Conservation (phyloP, 257 asterid genomes). For the Solanum infundibuliforme region DNA sequence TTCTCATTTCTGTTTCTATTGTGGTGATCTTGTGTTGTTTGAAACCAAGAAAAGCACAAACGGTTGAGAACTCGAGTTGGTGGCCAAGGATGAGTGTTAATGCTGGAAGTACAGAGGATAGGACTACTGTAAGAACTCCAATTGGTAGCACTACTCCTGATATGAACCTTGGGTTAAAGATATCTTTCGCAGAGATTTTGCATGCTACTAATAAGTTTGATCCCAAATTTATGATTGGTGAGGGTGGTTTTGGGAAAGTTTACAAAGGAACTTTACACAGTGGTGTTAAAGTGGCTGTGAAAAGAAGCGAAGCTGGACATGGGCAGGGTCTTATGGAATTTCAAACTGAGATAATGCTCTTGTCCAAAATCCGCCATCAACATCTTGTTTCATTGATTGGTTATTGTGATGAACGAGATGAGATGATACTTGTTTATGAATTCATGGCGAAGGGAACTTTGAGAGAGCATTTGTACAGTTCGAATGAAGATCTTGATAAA, state of each 20-base stretch:
- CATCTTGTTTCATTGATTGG: constrained; percentile 60
- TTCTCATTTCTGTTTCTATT: background rate
- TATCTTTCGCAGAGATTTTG: constrained; percentile 23
- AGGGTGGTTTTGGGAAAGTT: constrained; percentile 65
- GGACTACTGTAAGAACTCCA: constrained; percentile 12
- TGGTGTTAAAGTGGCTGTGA: constrained; percentile 50
- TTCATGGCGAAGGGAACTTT: constrained; percentile 58
- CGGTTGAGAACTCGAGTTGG: constrained; percentile 13
- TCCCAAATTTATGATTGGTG: constrained; percentile 27
- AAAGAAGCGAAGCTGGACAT: constrained; percentile 45
- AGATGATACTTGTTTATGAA: constrained; percentile 53
- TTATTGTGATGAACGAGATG: constrained; percentile 38
- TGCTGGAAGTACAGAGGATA: constrained; percentile 20
- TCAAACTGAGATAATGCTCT: constrained; percentile 38
- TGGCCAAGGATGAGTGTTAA: constrained; percentile 6
- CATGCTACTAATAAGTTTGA: constrained; percentile 36
- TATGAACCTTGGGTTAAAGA: constrained; percentile 38
- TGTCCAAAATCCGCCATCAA: constrained; percentile 45
- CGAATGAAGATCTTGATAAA: background rate
- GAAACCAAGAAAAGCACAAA: constrained; percentile 14
- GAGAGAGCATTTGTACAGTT: constrained; percentile 39
- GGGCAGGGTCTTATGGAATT: constrained; percentile 49
- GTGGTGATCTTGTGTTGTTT: background rate
- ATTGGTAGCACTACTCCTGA: constrained; percentile 17
- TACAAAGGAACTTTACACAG: constrained; percentile 34